Base-by-base conservation (phyloP, 2,329 filamentous ascomycete genomes). In the Xylariaceae sp. region DNA sequence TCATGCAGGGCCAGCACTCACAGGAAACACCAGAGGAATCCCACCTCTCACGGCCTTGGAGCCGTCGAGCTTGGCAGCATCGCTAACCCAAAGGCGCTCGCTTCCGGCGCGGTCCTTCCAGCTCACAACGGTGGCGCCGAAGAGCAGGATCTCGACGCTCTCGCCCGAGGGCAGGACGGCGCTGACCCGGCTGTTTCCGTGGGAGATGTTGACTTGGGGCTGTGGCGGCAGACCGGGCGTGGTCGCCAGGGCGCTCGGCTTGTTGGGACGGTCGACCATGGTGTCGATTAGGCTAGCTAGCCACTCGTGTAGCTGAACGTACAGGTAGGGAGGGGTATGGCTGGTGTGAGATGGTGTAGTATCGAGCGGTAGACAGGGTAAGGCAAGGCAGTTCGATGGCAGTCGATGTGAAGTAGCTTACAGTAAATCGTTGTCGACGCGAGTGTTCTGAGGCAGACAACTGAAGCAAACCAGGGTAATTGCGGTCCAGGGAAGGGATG, bases 1-100 rank as follows among this genome's bases (percentile, higher is more conserved):
- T 11, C 22, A 26, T 26, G 6, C 6, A 26, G 6, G 22, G 22
- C 22, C 6, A 37, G 34, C 18, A 71, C 80, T 50, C 74, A 95
- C 90, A 8, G 91, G 91, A 62, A 96, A 97, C 28, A 96, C 89
- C 38, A 97, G 69, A 4, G 91, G 91, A 54, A 97, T 88, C 12
- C 91, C 91, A 42, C 93, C 93, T 49, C 93, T 78, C 39, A 97
- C 90, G 18, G 91, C 78, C 72, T 95, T 95, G 53, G 76, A 83
- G 39, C 93, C 91, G 61, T 97, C 90, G 42, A 95, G 72, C 57
- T 79, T 80, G 34, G 90, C 86, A 43, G 76, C 81, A 47, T 89
- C 80, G 66, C 87, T 93, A 53, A 96, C 60, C 77, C 89, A 96
- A 41, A 96, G 75, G 67, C 89, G 89, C 71, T 96, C 90, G 42